Evolutionary conservation across 2,329 filamentous ascomycete genomes (phyloP).

Genomic region (Ambrosiella beaveri): DNA sequence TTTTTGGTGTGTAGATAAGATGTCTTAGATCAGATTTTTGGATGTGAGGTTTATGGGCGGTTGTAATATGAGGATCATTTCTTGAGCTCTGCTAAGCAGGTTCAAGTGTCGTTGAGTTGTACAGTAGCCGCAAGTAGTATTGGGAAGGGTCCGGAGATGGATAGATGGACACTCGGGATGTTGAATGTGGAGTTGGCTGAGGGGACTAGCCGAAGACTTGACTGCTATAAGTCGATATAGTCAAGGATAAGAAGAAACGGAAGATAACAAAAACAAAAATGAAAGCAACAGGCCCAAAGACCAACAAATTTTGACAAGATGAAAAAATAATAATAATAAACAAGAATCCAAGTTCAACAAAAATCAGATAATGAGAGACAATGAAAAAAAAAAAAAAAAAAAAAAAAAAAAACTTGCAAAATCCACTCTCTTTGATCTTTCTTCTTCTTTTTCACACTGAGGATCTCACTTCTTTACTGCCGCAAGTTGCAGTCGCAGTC

Average conservation of each 20-base stretch:
- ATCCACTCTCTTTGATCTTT: not conserved
- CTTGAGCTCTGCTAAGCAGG: too few species aligned
- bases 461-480: not conserved
- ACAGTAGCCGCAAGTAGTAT: not conserved
- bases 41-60: not conserved
- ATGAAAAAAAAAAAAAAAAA: not conserved
- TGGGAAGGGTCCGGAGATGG: not conserved
- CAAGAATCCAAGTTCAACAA: not conserved
- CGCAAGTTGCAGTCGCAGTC: not conserved
- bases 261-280: not conserved
- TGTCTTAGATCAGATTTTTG: not conserved
- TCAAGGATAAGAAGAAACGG: not conserved
- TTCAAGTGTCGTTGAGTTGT: not conserved
- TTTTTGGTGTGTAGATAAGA: not conserved
- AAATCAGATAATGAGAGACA: not conserved
- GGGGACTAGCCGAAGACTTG: too few species aligned
- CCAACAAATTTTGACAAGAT: not conserved
- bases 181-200: too few species aligned
- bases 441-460: not conserved
- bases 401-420: not conserved
- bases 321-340: not conserved
- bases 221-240: too few species aligned
- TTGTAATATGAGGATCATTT: too few species aligned
- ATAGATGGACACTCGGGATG: not conserved
- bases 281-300: not conserved